Base-by-base conservation (phyloP, 1,139 yeast species). In the Blastobotrys serpentis region DNA sequence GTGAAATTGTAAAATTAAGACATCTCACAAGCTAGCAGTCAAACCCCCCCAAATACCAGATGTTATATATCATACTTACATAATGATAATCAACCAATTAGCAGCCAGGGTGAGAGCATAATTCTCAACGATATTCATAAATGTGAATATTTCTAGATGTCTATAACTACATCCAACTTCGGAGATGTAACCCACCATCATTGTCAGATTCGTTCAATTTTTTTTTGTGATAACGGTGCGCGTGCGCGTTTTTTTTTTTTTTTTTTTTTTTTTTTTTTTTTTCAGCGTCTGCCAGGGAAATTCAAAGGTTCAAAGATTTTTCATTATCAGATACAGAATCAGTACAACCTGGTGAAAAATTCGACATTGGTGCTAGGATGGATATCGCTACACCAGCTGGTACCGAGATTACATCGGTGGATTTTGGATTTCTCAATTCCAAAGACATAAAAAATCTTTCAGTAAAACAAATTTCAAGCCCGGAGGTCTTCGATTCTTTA, bases 331-430 rank as follows among this genome's bases (percentile, higher is more conserved):
- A 23, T 23, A 23, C 26, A 23, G 26, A 23, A 6, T 2, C 29
- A 32, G 14, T 21, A 13, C 14, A 26, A 30, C 30, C 21, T 30
- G 36, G 43, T 29, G 43, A 18, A 14, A 14, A 4, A 17, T 16
- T 36, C 22, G 25, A 19, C 11, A 17, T 36, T 36, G 25, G 40
- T 36, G 40, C 8, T 19, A 36, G 33, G 30, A 90, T 90, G 98
- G 97, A 90, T 77, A 86, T 90, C 69, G 82, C 97, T 44, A 86
- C 86, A 66, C 98, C 98, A 46, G 90, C 88, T 47, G 98, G 98
- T 57, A 84, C 98, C 50, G 95, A 88, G 72, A 86, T 94, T 69
- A 76, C 81, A 43, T 84, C 95, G 60, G 96, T 94, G 60, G 97
- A 90, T 71, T 94, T 94, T 70, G 87, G 95, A 49, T 83, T 90